Conservation (phyloP, 2,329 filamentous ascomycete species). For the Esteya vermicola region DNA sequence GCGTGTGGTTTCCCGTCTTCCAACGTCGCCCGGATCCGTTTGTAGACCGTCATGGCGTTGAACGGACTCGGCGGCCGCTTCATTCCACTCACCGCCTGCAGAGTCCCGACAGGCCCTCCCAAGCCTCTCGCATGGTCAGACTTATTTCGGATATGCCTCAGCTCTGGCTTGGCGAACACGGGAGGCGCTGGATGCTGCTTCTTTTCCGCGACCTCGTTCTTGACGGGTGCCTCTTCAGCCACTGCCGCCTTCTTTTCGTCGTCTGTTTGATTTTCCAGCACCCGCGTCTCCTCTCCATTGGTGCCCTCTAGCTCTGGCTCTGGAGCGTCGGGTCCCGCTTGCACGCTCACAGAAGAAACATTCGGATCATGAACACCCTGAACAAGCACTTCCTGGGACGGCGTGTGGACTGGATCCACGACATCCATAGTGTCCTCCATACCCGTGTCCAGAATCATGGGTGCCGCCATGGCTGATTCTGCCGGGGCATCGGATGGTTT, state of each 20-base stretch:
- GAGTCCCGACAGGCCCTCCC: background rate
- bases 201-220: background rate
- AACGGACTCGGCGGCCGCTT: conserved; percentile 45
- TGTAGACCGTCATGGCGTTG: conserved; percentile 42
- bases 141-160: conserved; percentile 44
- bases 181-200: conserved; percentile 13
- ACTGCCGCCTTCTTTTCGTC: background rate
- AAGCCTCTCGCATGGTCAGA: conserved; percentile 25
- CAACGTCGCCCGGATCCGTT: conserved; percentile 31
- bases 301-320: no score
- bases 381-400: background rate
- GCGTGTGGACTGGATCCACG: conserved; percentile 4
- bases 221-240: background rate
- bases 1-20: background rate
- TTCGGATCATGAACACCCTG: no score
- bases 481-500: conserved; percentile 26
- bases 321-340: no score
- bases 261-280: no score
- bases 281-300: no score
- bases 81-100: conserved; percentile 10
- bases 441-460: no score
- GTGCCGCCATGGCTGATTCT: no score
- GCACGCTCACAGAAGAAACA: no score
- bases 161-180: conserved; percentile 44
- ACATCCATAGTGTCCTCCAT: conserved; percentile 12